Evolutionary conservation across 1,284 basidiomycete species (phyloP), one percentile per base, ranked within the genome.

Genomic region (Phylloporus sp.): DNA sequence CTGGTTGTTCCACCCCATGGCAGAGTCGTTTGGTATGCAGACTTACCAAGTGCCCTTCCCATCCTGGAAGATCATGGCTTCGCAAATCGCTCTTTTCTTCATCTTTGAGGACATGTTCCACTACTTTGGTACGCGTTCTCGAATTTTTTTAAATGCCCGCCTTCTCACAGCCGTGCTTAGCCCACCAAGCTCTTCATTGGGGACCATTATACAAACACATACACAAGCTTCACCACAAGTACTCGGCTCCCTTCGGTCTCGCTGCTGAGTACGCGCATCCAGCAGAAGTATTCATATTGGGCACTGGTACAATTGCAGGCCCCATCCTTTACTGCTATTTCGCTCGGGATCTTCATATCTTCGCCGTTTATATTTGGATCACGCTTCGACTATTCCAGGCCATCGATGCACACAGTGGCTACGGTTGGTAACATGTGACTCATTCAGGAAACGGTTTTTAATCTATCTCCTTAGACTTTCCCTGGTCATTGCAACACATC

Each of bases 201-300:
- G 94, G 95, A 65, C 85, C 90, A 6, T 86, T 99, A 66, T 99
- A 99, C 90, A 98, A 96, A 84, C 87, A 98, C 83, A 96, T 99
- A 73, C 97, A 99, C 90, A 99, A 99, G 85, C 86, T 96, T 59
- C 95, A 99, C 82, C 97, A 99, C 89, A 96, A 98, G 79, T 98
- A 97, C 83, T 94, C 94, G 27, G 97, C 97, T 27, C 97, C 97
- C 0, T 98, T 99, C 78, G 97, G 97, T 75, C 90, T 99, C 43
- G 96, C 97, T 12, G 97, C 98, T 19, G 98, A 99, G 82, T 99
- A 98, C 78, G 96, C 96, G 0, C 96, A 98, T 82, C 96, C 96
- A 0, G 91, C 95, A 19, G 96, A 98, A 82, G 94, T 97, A 65
- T 89, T 97, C 81, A 96, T 98, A 74, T 91, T 98, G 61, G 88